Conservation (phyloP, 2,329 filamentous ascomycete genomes). For the Pseudocercospora crystallina region DNA sequence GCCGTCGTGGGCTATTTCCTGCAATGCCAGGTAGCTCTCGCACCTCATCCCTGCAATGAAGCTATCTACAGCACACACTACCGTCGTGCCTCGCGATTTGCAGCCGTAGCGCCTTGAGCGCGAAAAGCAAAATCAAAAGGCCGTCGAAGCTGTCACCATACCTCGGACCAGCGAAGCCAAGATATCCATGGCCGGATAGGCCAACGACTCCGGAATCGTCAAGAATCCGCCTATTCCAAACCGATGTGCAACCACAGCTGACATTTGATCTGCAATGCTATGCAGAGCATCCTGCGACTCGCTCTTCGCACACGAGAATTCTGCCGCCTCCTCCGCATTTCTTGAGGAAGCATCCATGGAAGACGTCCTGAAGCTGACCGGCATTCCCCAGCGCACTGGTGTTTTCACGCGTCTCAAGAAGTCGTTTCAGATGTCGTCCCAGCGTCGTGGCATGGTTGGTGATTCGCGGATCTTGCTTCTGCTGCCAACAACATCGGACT, state of each 20-base stretch:
- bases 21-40: too few relatives aligned
- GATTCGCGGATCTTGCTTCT: conserved; percentile 1
- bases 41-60: too few relatives aligned
- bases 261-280: too few relatives aligned
- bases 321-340: neutral
- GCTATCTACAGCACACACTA: too few relatives aligned
- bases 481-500: too few relatives aligned
- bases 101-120: conserved; percentile 4
- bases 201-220: neutral
- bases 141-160: conserved; percentile 4
- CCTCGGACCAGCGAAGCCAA: neutral
- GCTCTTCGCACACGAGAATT: too few relatives aligned
- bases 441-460: neutral
- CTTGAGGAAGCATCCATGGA: neutral
- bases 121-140: conserved; percentile 12
- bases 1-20: too few relatives aligned
- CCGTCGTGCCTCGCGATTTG: conserved; percentile 10
- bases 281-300: too few relatives aligned
- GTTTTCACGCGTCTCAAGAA: neutral
- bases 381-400: conserved; percentile 2
- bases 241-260: too few relatives aligned
- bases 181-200: conserved; percentile 1
- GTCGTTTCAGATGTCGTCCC: conserved; percentile 2
- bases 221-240: too few relatives aligned
- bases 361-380: neutral